Conservation (phyloP, 352 stramenopile genomes). For the Globisporangium iwayamae region DNA sequence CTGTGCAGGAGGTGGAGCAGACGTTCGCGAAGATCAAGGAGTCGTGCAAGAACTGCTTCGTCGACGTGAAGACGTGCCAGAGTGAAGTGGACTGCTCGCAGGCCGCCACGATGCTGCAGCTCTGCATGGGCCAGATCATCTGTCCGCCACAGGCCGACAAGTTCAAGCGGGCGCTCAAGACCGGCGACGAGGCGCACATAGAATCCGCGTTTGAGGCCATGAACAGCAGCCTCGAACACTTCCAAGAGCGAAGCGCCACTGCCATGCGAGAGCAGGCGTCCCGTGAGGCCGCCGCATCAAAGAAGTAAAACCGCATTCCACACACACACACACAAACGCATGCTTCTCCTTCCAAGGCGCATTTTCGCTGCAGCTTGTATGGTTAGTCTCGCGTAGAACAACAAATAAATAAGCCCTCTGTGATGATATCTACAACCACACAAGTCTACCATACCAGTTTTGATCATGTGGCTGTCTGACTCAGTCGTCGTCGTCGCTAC, state of each 20-base stretch:
- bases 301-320: constrained; percentile 9
- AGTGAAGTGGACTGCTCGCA: constrained; percentile 80
- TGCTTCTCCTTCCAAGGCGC: neutral
- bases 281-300: constrained; percentile 53
- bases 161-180: constrained; percentile 72
- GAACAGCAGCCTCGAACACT: constrained; percentile 70
- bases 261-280: constrained; percentile 76
- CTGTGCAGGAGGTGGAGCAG: constrained; percentile 66
- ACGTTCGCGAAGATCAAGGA: constrained; percentile 85
- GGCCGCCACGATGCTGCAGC: constrained; percentile 82
- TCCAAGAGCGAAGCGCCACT: constrained; percentile 71
- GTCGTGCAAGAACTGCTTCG: constrained; percentile 79
- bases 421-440: constrained; percentile 15
- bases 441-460: neutral
- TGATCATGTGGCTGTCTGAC: neutral
- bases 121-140: constrained; percentile 88
- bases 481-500: constrained; percentile 24
- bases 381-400: constrained; percentile 9
- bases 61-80: constrained; percentile 70
- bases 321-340: constrained; percentile 6
- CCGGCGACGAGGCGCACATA: constrained; percentile 56
- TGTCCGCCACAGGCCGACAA: constrained; percentile 59
- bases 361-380: neutral
- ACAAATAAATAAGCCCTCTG: constrained; percentile 24
- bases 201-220: constrained; percentile 75